Percentiles rank a stretch among this genome's conserved stretches.
phyloP scores from a whole-genome alignment of 2,329 filamentous ascomycete species.

The Colletotrichum caudatum region DNA sequence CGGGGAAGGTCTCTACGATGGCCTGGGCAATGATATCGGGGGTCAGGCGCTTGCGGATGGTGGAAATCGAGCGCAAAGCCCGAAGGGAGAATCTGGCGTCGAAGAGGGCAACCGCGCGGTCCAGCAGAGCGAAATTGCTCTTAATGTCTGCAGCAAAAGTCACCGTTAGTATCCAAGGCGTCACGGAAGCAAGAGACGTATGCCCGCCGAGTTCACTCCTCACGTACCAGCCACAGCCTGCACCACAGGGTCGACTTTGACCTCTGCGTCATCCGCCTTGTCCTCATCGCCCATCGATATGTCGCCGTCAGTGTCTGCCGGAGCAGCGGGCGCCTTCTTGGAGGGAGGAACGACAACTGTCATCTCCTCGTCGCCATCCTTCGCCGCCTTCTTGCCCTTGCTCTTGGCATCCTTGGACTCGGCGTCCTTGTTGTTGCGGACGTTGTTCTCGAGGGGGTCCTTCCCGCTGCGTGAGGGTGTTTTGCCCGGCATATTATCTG shows the following conservation, averaged over 20 bases:
- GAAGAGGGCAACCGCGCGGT: conserved; percentile 91
- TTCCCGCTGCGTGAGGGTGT: conserved; percentile 79
- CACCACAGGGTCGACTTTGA: conserved; percentile 70
- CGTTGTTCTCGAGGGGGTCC: conserved; percentile 75
- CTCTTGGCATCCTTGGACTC: conserved; percentile 79
- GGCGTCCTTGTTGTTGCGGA: conserved; percentile 75
- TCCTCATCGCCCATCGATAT: conserved; percentile 75
- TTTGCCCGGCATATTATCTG: conserved; percentile 76
- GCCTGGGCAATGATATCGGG: conserved; percentile 84
- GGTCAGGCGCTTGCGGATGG: conserved; percentile 90
- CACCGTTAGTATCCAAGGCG: conserved; percentile 43
- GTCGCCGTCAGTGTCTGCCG: conserved; percentile 75
- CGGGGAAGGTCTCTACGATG: conserved; percentile 83
- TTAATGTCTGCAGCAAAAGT: conserved; percentile 80
- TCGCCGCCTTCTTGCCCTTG: conserved; percentile 72
- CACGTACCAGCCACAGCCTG: conserved; percentile 71
- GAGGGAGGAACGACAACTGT: conserved; percentile 82
- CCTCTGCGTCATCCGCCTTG: conserved; percentile 61
- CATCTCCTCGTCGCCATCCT: conserved; percentile 83
- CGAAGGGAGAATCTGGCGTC: conserved; percentile 95
- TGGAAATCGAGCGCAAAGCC: conserved; percentile 94
- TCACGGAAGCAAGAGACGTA: not conserved
- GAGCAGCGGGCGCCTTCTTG: conserved; percentile 70
- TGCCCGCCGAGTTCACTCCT: conserved; percentile 2
- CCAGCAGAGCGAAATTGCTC: conserved; percentile 90